Conservation (phyloP, 108 stramenopile genomes). For the Chaetoceros tenuissimus region DNA sequence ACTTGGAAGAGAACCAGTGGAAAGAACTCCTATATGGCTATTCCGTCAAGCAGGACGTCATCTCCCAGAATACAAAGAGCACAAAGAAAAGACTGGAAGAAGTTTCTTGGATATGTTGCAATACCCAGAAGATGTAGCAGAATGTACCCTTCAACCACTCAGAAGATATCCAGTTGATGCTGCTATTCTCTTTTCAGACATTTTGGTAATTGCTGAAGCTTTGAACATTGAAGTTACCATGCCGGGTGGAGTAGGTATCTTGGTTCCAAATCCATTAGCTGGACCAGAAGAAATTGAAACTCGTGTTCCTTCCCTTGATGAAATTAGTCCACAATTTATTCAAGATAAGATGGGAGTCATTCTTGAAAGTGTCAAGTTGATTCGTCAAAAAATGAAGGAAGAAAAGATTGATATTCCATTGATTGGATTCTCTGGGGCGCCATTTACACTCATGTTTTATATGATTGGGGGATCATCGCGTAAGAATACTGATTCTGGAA, state of each 20-base stretch:
- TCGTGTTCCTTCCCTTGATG: conserved; percentile 51
- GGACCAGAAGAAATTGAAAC: conserved; percentile 65
- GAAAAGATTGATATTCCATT: conserved; percentile 76
- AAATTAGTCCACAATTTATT: conserved; percentile 57
- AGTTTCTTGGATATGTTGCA: conserved; percentile 88
- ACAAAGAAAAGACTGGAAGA: conserved; percentile 75
- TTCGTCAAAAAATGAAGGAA: conserved; percentile 71
- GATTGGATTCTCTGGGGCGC: conserved; percentile 93
- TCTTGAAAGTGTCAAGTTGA: conserved; percentile 61
- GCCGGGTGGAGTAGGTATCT: conserved; percentile 93
- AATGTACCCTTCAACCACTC: conserved; percentile 91
- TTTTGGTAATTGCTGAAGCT: conserved; percentile 89
- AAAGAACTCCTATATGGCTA: conserved; percentile 86
- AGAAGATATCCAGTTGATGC: conserved; percentile 90
- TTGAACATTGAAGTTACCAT: conserved; percentile 83
- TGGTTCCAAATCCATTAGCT: conserved; percentile 75
- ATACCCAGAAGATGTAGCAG: conserved; percentile 84
- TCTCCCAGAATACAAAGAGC: conserved; percentile 83
- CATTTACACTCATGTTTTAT: conserved; percentile 94
- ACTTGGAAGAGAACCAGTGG: conserved; percentile 47
- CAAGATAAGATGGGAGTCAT: conserved; percentile 79
- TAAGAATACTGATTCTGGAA: conserved; percentile 77
- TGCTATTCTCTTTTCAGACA: conserved; percentile 94
- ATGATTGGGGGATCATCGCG: conserved; percentile 93
- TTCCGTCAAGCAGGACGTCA: conserved; percentile 96